Evolutionary conservation across 345 rosid species (phyloP), one percentile per base, ranked within the genome.

Genomic region (Citrus cavaleriei): DNA sequence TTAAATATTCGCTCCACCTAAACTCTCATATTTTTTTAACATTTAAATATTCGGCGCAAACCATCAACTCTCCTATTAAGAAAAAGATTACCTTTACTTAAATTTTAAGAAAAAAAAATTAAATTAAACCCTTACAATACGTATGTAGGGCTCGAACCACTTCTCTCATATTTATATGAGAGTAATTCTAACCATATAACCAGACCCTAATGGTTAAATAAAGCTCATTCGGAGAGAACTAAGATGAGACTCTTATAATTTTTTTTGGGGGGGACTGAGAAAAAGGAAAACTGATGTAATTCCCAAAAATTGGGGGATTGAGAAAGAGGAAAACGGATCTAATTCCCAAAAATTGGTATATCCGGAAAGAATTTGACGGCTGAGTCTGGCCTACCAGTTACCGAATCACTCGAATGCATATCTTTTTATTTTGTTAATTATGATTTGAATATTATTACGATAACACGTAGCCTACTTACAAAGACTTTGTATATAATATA

Each of bases 31-130:
- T n/a, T n/a, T n/a, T n/a, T n/a, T n/a, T n/a, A n/a, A n/a, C n/a
- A n/a, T n/a, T n/a, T n/a, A n/a, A n/a, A n/a, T n/a, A n/a, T n/a
- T n/a, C n/a, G n/a, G n/a, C n/a, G n/a, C n/a, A n/a, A n/a, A n/a
- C n/a, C n/a, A n/a, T n/a, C 6, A 34, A 5, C 6, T 34, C 1
- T 5, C 6, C 0, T 34, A 0, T 0, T 34, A 0, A 34, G 0
- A 34, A 0, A 34, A 34, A 34, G 0, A 34, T 0, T 5, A 5
- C 0, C 0, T 34, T 34, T 1, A 34, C 1, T 34, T 3, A 34
- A 5, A 5, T 34, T 5, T 34, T 32, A 3, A 34, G 5, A 34
- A 5, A 34, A 34, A 3, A 34, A 34, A 34, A 0, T 5, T 34
- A 34, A 5, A 34, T 34, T 34, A 5, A 34, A 34, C 1, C 6